Evolutionary conservation across 495 filamentous ascomycete species (phyloP).

Genomic region (Penicillium antarcticum): DNA sequence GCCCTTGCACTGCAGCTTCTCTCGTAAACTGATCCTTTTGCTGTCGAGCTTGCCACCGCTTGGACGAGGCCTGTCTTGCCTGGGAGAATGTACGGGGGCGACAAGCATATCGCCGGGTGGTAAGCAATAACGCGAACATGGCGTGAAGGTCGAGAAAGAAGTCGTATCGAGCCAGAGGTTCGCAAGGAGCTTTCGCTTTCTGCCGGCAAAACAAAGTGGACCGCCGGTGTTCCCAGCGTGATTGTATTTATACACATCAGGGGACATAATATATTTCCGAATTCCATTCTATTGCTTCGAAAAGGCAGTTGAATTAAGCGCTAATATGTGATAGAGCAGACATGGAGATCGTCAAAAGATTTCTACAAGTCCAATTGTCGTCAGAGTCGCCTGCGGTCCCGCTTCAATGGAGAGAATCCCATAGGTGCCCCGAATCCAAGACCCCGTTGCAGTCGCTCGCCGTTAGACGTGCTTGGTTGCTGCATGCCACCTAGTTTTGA

Average conservation of each 20-base stretch:
- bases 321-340: neutral
- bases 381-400: conserved; percentile 56
- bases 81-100: conserved; percentile 1
- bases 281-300: too few relatives aligned
- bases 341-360: neutral
- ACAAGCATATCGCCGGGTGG: neutral
- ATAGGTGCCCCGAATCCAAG: conserved; percentile 35
- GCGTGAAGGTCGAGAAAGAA: neutral
- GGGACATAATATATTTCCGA: too few relatives aligned
- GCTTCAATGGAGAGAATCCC: conserved; percentile 79
- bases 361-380: neutral
- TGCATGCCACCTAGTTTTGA: conserved; percentile 12
- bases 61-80: conserved; percentile 59
- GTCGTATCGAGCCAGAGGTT: neutral
- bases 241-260: neutral
- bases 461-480: conserved; percentile 15
- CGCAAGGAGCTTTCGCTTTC: conserved; percentile 1
- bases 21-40: conserved; percentile 64
- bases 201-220: conserved; percentile 8
- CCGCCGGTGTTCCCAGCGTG: neutral
- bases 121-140: conserved; percentile 6
- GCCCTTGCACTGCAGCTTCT: conserved; percentile 66
- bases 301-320: too few relatives aligned
- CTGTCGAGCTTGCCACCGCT: conserved; percentile 80
- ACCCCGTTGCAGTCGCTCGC: conserved; percentile 10